Evolutionary conservation across 2,329 filamentous ascomycete species (phyloP), one percentile per base, ranked within the genome.

Genomic region (Plectosphaerella cucumerina): DNA sequence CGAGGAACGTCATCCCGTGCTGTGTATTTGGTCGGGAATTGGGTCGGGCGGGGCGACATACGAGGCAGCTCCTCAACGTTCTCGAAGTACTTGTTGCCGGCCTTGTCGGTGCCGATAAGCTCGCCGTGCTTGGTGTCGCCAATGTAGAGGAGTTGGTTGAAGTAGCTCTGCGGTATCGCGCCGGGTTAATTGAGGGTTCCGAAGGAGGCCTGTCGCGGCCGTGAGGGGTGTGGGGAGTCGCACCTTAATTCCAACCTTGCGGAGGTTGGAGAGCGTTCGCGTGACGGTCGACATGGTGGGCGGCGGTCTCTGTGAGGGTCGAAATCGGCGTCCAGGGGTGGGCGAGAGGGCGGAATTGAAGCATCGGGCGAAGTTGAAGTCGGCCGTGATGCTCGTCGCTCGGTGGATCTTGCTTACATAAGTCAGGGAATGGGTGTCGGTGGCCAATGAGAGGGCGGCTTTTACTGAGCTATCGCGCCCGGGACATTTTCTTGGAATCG

Each of bases 81-180:
- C 81, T 99, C 94, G 70, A 84, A 99, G 81, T 81, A 99, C 77
- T 96, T 97, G 84, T 99, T 99, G 71, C 94, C 95, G 68, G 86
- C 95, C 70, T 85, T 84, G 77, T 99, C 94, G 65, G 76, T 82
- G 62, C 87, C 94, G 59, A 99, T 83, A 60, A 96, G 79, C 42
- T 82, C 85, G 65, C 94, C 95, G 66, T 88, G 85, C 78, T 99
- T 99, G 72, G 94, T 99, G 75, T 99, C 94, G 77, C 93, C 80
- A 58, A 83, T 82, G 62, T 82, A 80, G 79, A 93, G 85, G 81
- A 97, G 82, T 79, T 97, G 94, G 73, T 89, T 87, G 73, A 84
- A 87, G 80, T 87, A 94, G 71, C 96, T 88, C 91, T 96, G 66
- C 62, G 15, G 21, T n/a, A 15, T 23, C 26, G 26, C 94, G 77